A percentile compares a stretch with the other conserved stretches of the same genome.
phyloP scores from a whole-genome alignment of 2,329 filamentous ascomycete genomes.

The Alternaria triticina region DNA sequence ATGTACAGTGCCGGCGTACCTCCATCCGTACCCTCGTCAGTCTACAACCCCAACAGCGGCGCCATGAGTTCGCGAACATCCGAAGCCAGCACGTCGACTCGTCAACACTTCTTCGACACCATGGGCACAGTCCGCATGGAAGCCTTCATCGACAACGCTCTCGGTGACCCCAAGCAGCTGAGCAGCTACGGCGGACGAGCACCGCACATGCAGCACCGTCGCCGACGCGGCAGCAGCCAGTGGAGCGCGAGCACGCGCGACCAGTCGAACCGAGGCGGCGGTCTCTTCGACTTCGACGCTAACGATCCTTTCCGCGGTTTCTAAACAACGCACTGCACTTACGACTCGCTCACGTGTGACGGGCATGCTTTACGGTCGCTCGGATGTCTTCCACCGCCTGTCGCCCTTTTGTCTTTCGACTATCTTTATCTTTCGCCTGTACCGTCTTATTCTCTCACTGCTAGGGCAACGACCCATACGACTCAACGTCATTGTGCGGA shows the following conservation, averaged over 20 bases:
- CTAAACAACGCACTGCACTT: constrained; percentile 20
- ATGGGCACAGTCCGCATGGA: constrained; percentile 95
- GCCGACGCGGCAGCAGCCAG: constrained; percentile 44
- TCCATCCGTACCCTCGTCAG: constrained; percentile 46
- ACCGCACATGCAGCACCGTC: constrained; percentile 32
- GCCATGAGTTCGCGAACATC: constrained; percentile 59
- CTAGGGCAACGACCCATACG: constrained; percentile 2
- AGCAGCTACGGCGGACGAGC: constrained; percentile 19
- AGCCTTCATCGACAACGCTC: constrained; percentile 76
- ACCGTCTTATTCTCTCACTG: neutral
- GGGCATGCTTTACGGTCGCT: constrained; percentile 16
- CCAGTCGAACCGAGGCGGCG: constrained; percentile 31
- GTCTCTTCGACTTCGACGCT: constrained; percentile 41
- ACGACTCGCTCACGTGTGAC: constrained; percentile 14
- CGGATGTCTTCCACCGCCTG: neutral
- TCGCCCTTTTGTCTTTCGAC: constrained; percentile 9
- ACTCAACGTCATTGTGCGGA: constrained; percentile 9
- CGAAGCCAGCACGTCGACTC: constrained; percentile 57
- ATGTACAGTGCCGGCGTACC: constrained; percentile 43
- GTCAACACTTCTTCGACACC: constrained; percentile 77
- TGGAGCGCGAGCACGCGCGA: constrained; percentile 47
- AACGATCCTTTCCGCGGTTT: constrained; percentile 48
- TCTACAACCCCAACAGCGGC: constrained; percentile 48
- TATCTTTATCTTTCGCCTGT: neutral
- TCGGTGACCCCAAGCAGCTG: constrained; percentile 30